Base-by-base conservation (phyloP, 2,329 filamentous ascomycete species). In the Arthrinium phaeospermum region DNA sequence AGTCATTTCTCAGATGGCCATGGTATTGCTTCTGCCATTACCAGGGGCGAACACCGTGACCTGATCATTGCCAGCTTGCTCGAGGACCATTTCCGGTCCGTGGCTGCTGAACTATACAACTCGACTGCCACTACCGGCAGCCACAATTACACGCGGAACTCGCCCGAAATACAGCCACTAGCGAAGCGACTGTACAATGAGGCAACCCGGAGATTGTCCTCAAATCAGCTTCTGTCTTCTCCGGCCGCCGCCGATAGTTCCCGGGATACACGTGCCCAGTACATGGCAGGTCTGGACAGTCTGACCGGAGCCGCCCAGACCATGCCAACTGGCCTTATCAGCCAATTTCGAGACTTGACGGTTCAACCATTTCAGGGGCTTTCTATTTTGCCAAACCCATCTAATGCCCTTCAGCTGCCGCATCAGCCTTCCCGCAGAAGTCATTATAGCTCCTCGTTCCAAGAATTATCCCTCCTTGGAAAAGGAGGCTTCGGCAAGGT, bases 401-500 rank as follows among this genome's bases (percentile, higher is more conserved):
- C 74, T 14, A 64, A 74, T 64, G 76, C 77, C 67, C 70, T 79
- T 4, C 75, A 77, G 68, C 68, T 80, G 8, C 41, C 34, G 41
- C 76, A 69, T 27, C 57, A 72, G 22, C 71, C 74, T 7, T 71
- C n/a, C 3, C 24, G 71, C 27, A 75, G 30, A 10, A 80, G 79
- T 47, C 79, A 80, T 61, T 80, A 80, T 67, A 75, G 72, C 44
- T 76, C 78, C 1, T 77, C 77, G 7, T 80, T 80, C 46, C 74
- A 76, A 68, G 78, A 81, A 67, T 71, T 77, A 19, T 73, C 74
- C 14, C 75, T 81, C 10, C 75, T 81, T 10, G 79, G 79, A 8
- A 81, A 77, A 49, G 79, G 79, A n/a, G 79, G 78, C 4, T 81
- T 81, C 69, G 79, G 79, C 69, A 81, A 78, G 70, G 79, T 81